These are phyloP conservation scores for Arthrinium puccinioides DNA, from an alignment of 2,329 filamentous ascomycete genomes.

Conservation along the genomic window DNA sequence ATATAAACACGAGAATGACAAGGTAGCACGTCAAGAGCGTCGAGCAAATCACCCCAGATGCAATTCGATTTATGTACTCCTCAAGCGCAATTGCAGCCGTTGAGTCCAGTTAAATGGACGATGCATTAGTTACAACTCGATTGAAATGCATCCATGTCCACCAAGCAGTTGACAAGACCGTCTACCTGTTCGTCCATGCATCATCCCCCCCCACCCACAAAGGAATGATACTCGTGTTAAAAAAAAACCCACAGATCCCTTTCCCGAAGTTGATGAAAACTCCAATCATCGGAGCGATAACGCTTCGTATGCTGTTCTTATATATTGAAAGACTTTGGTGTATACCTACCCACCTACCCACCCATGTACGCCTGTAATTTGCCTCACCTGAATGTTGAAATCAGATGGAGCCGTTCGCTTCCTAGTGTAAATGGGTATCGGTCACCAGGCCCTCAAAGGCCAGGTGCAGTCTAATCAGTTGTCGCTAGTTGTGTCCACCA, in stretches of 20 bases:
- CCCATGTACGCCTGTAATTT: too few species aligned
- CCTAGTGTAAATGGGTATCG: background rate
- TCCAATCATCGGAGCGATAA: conserved; percentile 1
- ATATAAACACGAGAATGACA: too few species aligned
- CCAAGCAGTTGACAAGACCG: too few species aligned
- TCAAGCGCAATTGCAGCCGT: too few species aligned
- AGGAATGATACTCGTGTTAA: too few species aligned
- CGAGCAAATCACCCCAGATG: too few species aligned
- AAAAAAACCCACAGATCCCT: background rate
- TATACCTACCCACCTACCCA: background rate
- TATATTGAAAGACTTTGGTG: background rate
- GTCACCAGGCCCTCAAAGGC: background rate
- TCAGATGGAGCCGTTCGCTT: background rate
- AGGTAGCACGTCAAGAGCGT: too few species aligned
- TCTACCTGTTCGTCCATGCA: too few species aligned
- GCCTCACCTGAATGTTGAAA: conserved; percentile 8
- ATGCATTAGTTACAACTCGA: too few species aligned
- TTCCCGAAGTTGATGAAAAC: conserved; percentile 9
- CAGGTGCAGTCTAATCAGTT: background rate
- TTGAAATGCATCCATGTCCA: too few species aligned
- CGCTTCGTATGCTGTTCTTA: background rate
- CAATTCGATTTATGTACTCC: too few species aligned
- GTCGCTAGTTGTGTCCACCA: conserved; percentile 52
- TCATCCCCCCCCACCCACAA: background rate
- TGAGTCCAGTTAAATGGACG: conserved; percentile 1